A percentile compares a stretch with the other conserved stretches of the same genome.
Conservation (phyloP, 441 rosid species). For the Syzygium malaccense region DNA sequence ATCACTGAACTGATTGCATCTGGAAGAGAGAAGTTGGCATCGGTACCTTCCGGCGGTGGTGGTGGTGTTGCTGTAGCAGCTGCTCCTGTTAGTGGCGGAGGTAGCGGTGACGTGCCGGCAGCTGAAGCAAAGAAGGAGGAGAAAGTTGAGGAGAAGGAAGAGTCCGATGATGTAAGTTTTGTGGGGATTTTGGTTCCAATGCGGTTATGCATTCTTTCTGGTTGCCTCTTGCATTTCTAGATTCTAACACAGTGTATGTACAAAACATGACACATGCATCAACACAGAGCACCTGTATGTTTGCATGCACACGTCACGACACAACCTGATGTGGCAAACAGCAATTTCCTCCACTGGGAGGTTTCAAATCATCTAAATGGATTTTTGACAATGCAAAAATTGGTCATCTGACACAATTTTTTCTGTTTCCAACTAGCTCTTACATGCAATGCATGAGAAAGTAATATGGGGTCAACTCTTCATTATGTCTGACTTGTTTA, state of each 20-base stretch:
- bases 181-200: background rate
- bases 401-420: background rate
- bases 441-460: background rate
- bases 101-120: conserved; percentile 33
- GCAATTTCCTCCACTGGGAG: background rate
- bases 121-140: conserved; percentile 70
- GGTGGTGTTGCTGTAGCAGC: conserved; percentile 48
- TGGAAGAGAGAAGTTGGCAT: conserved; percentile 82
- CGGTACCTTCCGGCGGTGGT: conserved; percentile 82
- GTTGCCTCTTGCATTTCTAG: background rate
- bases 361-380: background rate
- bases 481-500: background rate
- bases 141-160: conserved; percentile 77
- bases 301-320: background rate
- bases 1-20: conserved; percentile 65
- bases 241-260: background rate
- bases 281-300: background rate
- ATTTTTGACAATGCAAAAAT: background rate
- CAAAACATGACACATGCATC: background rate
- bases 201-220: background rate
- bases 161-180: conserved; percentile 67
- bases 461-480: background rate
- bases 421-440: background rate
- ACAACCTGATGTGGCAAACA: background rate
- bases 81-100: conserved; percentile 27